A percentile compares a stretch with the other conserved stretches of the same genome.
Evolutionary conservation across 345 rosid genomes (phyloP).

Genomic region (Toxicodendron radicans): DNA sequence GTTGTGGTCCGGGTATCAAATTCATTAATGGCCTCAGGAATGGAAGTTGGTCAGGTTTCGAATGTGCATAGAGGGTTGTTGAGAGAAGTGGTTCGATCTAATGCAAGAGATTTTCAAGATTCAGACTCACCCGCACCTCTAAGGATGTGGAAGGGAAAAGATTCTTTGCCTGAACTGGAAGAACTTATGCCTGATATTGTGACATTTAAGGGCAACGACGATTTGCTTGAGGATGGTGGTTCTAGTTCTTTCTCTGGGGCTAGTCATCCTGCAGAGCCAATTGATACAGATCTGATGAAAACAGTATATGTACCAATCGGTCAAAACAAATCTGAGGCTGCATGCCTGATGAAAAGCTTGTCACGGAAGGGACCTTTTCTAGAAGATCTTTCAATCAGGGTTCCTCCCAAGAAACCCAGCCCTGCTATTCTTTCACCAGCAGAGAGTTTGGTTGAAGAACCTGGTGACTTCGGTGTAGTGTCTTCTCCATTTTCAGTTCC

Average conservation of each 20-base stretch:
- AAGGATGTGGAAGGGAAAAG: conserved; percentile 65
- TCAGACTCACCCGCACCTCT: conserved; percentile 36
- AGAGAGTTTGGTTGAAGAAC: conserved; percentile 70
- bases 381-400: conserved; percentile 68
- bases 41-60: conserved; percentile 41
- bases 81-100: conserved; percentile 43
- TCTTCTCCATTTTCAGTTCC: conserved; percentile 59
- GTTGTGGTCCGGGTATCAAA: conserved; percentile 41
- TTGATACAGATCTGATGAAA: conserved; percentile 79
- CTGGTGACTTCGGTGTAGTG: conserved; percentile 37
- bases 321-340: conserved; percentile 62
- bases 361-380: conserved; percentile 71
- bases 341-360: conserved; percentile 66
- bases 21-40: conserved; percentile 27
- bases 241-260: conserved; percentile 81
- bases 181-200: conserved; percentile 44
- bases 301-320: conserved; percentile 63
- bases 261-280: conserved; percentile 94
- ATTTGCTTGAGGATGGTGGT: conserved; percentile 67
- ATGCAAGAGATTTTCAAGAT: conserved; percentile 29
- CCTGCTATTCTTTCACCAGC: conserved; percentile 55
- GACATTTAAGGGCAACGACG: conserved; percentile 45
- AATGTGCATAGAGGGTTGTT: conserved; percentile 42
- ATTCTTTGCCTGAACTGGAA: conserved; percentile 42
- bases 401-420: conserved; percentile 62